Conservation (phyloP, 495 filamentous ascomycete genomes). For the Hypomontagnella monticulosa region DNA sequence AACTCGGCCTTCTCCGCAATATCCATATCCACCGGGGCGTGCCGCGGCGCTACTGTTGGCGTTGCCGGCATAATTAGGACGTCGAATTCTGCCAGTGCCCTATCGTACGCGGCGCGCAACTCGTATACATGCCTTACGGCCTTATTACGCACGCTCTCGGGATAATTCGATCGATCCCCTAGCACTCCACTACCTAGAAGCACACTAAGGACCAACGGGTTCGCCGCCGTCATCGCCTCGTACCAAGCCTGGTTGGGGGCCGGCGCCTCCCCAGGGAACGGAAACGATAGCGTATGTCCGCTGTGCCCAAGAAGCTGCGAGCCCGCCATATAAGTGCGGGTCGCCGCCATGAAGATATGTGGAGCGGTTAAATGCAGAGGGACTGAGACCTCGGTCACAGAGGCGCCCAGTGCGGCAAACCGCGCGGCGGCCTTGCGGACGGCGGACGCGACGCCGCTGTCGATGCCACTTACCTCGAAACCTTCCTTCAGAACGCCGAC, state of each 20-base stretch:
- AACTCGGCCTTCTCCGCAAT: conserved; percentile 45
- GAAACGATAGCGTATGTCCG: conserved; percentile 45
- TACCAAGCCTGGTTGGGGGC: conserved; percentile 48
- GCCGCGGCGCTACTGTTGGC: conserved; percentile 52
- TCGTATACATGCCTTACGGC: conserved; percentile 54
- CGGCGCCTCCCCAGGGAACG: conserved; percentile 25
- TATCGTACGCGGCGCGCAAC: conserved; percentile 58
- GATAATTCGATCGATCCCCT: conserved; percentile 35
- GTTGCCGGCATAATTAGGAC: conserved; percentile 58
- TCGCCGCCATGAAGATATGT: conserved; percentile 59
- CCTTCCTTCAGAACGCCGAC: conserved; percentile 59
- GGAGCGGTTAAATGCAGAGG: conserved; percentile 58
- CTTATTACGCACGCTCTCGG: conserved; percentile 47
- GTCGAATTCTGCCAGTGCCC: conserved; percentile 53
- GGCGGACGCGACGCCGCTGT: conserved; percentile 45
- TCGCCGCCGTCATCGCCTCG: conserved; percentile 44
- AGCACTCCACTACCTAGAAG: conserved; percentile 50
- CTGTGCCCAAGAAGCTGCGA: conserved; percentile 32
- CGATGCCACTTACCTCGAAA: conserved; percentile 49
- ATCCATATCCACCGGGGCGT: background rate
- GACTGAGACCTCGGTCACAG: conserved; percentile 57
- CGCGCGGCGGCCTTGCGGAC: conserved; percentile 52
- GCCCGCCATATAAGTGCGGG: conserved; percentile 48
- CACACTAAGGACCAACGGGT: conserved; percentile 47
- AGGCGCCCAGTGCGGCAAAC: conserved; percentile 56